phyloP scores from a whole-genome alignment of 345 rosid species.

The Lumnitzera littorea region DNA sequence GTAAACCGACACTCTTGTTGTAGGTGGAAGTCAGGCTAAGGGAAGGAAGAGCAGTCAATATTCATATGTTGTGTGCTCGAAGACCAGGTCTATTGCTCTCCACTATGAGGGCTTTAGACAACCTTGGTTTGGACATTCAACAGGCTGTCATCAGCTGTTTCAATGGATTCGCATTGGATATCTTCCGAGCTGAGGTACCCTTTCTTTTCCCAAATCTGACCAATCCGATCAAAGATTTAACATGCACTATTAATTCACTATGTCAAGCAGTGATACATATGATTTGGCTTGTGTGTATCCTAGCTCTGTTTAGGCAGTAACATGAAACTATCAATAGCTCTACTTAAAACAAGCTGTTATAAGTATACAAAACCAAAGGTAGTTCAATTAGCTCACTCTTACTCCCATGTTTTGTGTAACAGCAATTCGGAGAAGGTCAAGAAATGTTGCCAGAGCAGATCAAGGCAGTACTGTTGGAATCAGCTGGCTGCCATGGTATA shows the following conservation, averaged over 20 bases:
- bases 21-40: slow-evolving; percentile 91
- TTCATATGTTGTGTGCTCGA: slow-evolving; percentile 93
- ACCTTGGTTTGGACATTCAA: slow-evolving; percentile 88
- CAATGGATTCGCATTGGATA: slow-evolving; percentile 90
- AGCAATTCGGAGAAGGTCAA: slow-evolving; percentile 92
- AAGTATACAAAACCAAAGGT: too few relatives aligned
- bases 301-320: not conserved
- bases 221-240: not conserved
- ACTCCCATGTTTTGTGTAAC: slow-evolving; percentile 13
- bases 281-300: too few relatives aligned
- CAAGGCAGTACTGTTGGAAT: slow-evolving; percentile 82
- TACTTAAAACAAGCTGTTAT: too few relatives aligned
- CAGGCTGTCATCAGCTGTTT: slow-evolving; percentile 97
- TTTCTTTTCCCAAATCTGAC: not conserved
- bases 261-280: too few relatives aligned
- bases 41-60: slow-evolving; percentile 97
- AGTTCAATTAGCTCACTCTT: not conserved
- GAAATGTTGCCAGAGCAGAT: slow-evolving; percentile 82
- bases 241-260: not conserved
- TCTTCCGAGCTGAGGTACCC: slow-evolving; percentile 88
- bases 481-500: slow-evolving; percentile 66
- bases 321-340: too few relatives aligned
- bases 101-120: slow-evolving; percentile 88
- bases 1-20: slow-evolving; percentile 1
- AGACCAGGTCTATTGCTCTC: slow-evolving; percentile 87